A percentile compares a stretch with the other conserved stretches of the same genome.
Conservation (phyloP, 2,329 filamentous ascomycete species). For the Aspergillus latus region DNA sequence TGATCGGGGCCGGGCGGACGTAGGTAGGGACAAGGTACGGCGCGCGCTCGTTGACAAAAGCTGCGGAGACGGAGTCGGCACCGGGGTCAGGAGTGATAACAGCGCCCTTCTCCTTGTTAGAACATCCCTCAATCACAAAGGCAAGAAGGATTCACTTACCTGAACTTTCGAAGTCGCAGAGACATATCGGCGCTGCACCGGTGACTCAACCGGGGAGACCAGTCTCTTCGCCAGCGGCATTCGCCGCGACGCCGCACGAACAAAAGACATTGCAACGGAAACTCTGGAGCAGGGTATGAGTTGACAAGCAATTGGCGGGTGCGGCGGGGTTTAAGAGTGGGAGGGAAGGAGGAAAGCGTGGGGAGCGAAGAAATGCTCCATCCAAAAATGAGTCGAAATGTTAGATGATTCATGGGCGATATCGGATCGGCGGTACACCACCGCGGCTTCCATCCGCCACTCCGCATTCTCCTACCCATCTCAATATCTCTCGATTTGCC, state of each 20-base stretch:
- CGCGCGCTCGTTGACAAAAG: constrained; percentile 71
- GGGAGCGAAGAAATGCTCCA: constrained; percentile 4
- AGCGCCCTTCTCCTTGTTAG: constrained; percentile 40
- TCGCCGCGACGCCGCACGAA: constrained; percentile 38
- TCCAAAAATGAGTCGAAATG: background rate
- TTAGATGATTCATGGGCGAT: background rate
- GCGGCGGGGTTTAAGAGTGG: background rate
- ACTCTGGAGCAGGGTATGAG: background rate
- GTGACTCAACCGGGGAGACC: constrained; percentile 34
- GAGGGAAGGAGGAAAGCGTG: background rate
- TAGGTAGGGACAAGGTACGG: constrained; percentile 97
- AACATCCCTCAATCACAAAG: background rate
- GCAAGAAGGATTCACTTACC: constrained; percentile 18
- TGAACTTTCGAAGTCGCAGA: constrained; percentile 28
- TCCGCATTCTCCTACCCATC: too few relatives aligned
- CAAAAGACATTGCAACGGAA: constrained; percentile 28
- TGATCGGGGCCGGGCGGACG: constrained; percentile 83
- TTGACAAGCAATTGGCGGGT: constrained; percentile 6
- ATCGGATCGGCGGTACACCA: too few relatives aligned
- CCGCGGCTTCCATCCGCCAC: too few relatives aligned
- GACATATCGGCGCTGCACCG: constrained; percentile 35
- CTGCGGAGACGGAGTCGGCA: constrained; percentile 69
- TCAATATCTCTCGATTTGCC: too few relatives aligned
- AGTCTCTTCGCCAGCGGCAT: constrained; percentile 33
- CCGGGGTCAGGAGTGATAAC: constrained; percentile 69